Evolutionary conservation across 2,329 filamentous ascomycete genomes (phyloP).

Genomic region (Pestalotiopsis sp.): DNA sequence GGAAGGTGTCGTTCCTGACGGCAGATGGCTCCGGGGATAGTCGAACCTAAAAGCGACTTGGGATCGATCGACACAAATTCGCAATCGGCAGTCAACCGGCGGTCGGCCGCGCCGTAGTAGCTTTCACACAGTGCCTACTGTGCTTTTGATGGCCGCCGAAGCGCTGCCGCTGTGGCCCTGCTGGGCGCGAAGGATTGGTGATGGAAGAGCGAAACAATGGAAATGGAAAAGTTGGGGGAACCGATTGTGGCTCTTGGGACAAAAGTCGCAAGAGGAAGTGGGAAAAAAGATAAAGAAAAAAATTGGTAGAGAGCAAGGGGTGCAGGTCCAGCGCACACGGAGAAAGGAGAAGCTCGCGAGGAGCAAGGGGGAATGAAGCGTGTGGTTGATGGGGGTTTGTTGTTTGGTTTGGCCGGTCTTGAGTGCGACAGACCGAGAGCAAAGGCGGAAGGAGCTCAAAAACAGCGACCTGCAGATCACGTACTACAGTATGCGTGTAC

Average conservation of each 20-base stretch:
- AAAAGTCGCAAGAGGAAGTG: neutral
- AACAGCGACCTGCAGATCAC: neutral
- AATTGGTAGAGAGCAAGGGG: neutral
- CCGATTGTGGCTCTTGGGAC: neutral
- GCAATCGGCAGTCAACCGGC: neutral
- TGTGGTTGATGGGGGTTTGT: neutral
- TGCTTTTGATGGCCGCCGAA: neutral
- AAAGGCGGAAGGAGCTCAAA: neutral
- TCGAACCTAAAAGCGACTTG: conserved; percentile 5
- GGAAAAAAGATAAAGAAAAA: neutral
- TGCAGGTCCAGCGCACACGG: neutral
- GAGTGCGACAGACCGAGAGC: neutral
- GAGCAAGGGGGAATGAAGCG: neutral
- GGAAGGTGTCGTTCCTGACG: conserved; percentile 3
- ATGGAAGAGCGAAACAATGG: neutral
- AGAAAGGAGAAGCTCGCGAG: neutral
- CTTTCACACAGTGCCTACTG: neutral
- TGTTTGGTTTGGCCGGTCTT: neutral
- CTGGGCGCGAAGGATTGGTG: neutral
- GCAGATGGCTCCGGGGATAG: conserved; percentile 4
- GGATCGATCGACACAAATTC: conserved; percentile 1
- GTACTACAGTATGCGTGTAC: neutral
- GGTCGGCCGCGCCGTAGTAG: conserved; percentile 1
- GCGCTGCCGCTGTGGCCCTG: neutral
- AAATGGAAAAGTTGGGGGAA: neutral